These are phyloP conservation scores for Rhodosporidiobolus odoratus DNA, from an alignment of 768 basidiomycete species.

Conservation along the genomic window DNA sequence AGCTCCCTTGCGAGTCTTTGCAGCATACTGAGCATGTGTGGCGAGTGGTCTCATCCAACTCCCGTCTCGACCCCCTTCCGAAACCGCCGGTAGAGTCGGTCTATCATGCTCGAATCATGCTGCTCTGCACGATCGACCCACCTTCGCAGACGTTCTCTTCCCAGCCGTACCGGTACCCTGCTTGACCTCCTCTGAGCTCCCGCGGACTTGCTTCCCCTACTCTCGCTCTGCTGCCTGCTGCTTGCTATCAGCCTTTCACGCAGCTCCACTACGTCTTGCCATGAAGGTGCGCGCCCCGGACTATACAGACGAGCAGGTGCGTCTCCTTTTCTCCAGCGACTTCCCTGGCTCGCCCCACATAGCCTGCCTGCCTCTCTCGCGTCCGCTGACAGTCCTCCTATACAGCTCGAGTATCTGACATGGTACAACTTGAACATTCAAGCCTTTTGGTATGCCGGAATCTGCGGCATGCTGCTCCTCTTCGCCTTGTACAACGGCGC, in stretches of 20 bases:
- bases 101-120: too few relatives aligned
- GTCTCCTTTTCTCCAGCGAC: neutral
- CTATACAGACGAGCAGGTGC: neutral
- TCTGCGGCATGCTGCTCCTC: neutral
- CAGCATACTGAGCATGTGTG: too few relatives aligned
- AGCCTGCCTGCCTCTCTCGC: too few relatives aligned
- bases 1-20: neutral
- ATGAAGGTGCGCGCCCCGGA: constrained; percentile 2
- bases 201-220: neutral
- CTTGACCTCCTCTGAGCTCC: too few relatives aligned
- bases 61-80: too few relatives aligned
- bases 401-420: constrained; percentile 2
- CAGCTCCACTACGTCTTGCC: neutral
- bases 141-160: too few relatives aligned
- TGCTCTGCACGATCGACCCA: too few relatives aligned
- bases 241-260: neutral
- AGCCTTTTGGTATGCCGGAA: constrained; percentile 10
- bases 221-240: neutral
- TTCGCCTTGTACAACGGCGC: constrained; percentile 4
- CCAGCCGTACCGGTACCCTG: too few relatives aligned
- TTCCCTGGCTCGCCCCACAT: too few relatives aligned
- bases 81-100: too few relatives aligned
- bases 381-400: too few relatives aligned
- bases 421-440: constrained; percentile 24
- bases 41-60: too few relatives aligned